phyloP scores from a whole-genome alignment of 306 rosid genomes.

The Sophora flavescens region DNA sequence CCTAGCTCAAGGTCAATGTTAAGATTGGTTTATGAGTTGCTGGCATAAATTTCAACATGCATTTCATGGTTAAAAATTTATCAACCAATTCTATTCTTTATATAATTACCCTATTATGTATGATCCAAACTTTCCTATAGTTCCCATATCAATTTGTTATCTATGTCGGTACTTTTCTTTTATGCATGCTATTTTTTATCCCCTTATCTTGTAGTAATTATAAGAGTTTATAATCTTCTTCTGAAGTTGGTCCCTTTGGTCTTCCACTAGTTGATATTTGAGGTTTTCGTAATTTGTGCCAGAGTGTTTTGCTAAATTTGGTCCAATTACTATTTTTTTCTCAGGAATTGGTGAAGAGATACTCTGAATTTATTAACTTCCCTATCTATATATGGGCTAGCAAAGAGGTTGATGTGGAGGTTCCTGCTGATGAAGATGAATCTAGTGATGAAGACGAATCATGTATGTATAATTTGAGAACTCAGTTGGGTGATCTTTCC shows the following conservation, averaged over 20 bases:
- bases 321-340: conserved; percentile 27
- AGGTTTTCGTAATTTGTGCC: background rate
- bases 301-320: conserved; percentile 15
- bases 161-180: background rate
- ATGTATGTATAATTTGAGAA: conserved; percentile 57
- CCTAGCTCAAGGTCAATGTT: background rate
- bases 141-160: background rate
- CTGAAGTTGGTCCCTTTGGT: background rate
- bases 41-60: background rate
- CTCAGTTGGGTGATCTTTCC: conserved; percentile 26
- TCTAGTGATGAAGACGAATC: conserved; percentile 76
- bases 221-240: background rate
- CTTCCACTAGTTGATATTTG: conserved; percentile 3
- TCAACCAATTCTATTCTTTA: too few species aligned
- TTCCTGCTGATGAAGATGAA: conserved; percentile 91
- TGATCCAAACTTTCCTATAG: background rate
- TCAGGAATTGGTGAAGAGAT: conserved; percentile 92
- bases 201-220: background rate
- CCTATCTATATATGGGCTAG: conserved; percentile 93
- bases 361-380: conserved; percentile 97
- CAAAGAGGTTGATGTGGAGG: conserved; percentile 96
- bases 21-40: conserved; percentile 43
- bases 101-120: too few species aligned
- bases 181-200: background rate
- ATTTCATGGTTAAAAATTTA: background rate